Percentiles rank a stretch among this genome's conserved stretches.
phyloP scores from a whole-genome alignment of 495 filamentous ascomycete genomes.

The Aspergillus asperescens region DNA sequence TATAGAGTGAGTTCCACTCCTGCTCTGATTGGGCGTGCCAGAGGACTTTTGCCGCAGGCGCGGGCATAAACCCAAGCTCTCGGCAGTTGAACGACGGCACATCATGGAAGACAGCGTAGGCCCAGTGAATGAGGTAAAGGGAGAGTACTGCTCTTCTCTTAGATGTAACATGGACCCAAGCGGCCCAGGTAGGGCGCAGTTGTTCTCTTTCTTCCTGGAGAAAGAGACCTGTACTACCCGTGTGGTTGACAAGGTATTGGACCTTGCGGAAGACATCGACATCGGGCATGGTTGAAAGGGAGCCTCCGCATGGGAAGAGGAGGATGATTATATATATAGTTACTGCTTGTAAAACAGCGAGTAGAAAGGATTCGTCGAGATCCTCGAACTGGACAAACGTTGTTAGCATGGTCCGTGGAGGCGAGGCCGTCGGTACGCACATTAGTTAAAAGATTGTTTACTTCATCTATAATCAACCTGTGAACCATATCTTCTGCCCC shows the following conservation, averaged over 20 bases:
- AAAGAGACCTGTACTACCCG: constrained; percentile 29
- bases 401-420: neutral
- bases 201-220: constrained; percentile 32
- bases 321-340: constrained; percentile 37
- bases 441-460: constrained; percentile 22
- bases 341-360: constrained; percentile 34
- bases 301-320: constrained; percentile 24
- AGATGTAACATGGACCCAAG: constrained; percentile 35
- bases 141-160: constrained; percentile 28
- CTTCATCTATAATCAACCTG: constrained; percentile 25
- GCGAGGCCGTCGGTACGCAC: constrained; percentile 10
- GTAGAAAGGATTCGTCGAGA: constrained; percentile 27
- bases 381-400: constrained; percentile 14
- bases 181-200: constrained; percentile 27
- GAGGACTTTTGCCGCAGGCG: constrained; percentile 32
- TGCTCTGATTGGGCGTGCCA: constrained; percentile 34
- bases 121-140: constrained; percentile 38
- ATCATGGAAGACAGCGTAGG: constrained; percentile 32
- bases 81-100: constrained; percentile 31
- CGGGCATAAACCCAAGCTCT: constrained; percentile 34
- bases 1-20: constrained; percentile 33
- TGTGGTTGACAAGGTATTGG: constrained; percentile 24
- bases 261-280: constrained; percentile 26
- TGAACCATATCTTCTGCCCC: constrained; percentile 29
- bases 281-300: constrained; percentile 7